Percentiles rank a stretch among this genome's conserved stretches.
Conservation (phyloP, 1,284 basidiomycete genomes). For the Cutaneotrichosporon curvatum region DNA sequence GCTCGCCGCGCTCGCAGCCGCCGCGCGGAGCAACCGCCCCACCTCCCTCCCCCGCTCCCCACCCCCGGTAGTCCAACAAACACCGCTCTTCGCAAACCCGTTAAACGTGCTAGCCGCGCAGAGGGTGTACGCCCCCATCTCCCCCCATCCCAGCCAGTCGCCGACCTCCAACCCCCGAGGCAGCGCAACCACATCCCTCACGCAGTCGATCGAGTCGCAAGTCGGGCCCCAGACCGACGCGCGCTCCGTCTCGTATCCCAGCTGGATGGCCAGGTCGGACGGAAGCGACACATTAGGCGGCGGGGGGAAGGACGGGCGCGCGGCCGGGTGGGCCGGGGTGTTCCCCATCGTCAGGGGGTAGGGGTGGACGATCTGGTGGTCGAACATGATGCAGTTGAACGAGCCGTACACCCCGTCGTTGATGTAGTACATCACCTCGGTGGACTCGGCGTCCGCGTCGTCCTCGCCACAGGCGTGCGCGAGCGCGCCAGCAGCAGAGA, state of each 20-base stretch:
- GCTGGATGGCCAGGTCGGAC: slow-evolving; percentile 42
- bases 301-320: slow-evolving; percentile 41
- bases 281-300: slow-evolving; percentile 44
- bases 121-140: slow-evolving; percentile 91
- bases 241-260: slow-evolving; percentile 48
- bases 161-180: slow-evolving; percentile 65
- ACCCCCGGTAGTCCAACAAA: slow-evolving; percentile 45
- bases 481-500: slow-evolving; percentile 5
- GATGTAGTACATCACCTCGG: slow-evolving; percentile 68
- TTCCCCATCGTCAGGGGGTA: slow-evolving; percentile 59
- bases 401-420: slow-evolving; percentile 97
- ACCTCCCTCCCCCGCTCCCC: background rate
- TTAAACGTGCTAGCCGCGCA: slow-evolving; percentile 86
- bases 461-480: slow-evolving; percentile 9
- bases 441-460: slow-evolving; percentile 18
- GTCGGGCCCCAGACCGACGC: slow-evolving; percentile 59
- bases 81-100: slow-evolving; percentile 49
- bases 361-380: slow-evolving; percentile 82
- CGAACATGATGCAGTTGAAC: slow-evolving; percentile 95
- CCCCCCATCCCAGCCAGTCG: slow-evolving; percentile 84
- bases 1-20: no score
- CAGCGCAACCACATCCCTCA: slow-evolving; percentile 57
- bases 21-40: background rate
- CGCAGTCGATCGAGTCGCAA: slow-evolving; percentile 85
- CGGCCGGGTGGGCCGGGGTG: slow-evolving; percentile 25